phyloP scores from a whole-genome alignment of 164 flowering plant species.

The Warburgia ugandensis region DNA sequence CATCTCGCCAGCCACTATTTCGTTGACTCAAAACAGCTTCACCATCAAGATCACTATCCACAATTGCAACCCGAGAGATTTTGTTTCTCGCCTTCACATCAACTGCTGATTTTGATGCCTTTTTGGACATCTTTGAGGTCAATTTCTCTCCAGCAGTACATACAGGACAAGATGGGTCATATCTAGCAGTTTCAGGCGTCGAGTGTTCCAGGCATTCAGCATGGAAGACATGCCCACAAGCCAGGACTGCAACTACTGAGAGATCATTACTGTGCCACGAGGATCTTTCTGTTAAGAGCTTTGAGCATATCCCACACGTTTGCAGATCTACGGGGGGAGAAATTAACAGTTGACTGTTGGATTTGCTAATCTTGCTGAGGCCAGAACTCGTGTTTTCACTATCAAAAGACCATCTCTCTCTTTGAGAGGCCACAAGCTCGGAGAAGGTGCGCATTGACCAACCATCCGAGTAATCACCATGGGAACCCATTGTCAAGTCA shows the following conservation, averaged over 20 bases:
- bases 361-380: slow-evolving; percentile 43
- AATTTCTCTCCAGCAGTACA: slow-evolving; percentile 65
- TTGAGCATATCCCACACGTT: slow-evolving; percentile 67
- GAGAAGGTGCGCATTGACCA: slow-evolving; percentile 82
- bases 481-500: slow-evolving; percentile 48
- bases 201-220: slow-evolving; percentile 79
- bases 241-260: slow-evolving; percentile 61
- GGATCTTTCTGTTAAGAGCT: slow-evolving; percentile 57
- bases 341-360: slow-evolving; percentile 40
- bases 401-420: slow-evolving; percentile 86
- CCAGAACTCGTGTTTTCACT: slow-evolving; percentile 49
- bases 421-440: slow-evolving; percentile 74
- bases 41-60: slow-evolving; percentile 40
- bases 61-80: slow-evolving; percentile 51
- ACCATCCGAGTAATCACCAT: slow-evolving; percentile 74
- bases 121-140: slow-evolving; percentile 39
- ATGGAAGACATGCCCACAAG: slow-evolving; percentile 89
- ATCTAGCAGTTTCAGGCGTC: slow-evolving; percentile 53
- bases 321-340: slow-evolving; percentile 57
- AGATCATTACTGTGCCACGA: slow-evolving; percentile 45
- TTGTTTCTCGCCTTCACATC: slow-evolving; percentile 44
- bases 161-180: slow-evolving; percentile 76
- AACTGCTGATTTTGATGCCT: slow-evolving; percentile 41
- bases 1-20: slow-evolving; percentile 25
- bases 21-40: slow-evolving; percentile 22